Conservation (phyloP, 495 filamentous ascomycete species). For the Chaetomium cochliodes region DNA sequence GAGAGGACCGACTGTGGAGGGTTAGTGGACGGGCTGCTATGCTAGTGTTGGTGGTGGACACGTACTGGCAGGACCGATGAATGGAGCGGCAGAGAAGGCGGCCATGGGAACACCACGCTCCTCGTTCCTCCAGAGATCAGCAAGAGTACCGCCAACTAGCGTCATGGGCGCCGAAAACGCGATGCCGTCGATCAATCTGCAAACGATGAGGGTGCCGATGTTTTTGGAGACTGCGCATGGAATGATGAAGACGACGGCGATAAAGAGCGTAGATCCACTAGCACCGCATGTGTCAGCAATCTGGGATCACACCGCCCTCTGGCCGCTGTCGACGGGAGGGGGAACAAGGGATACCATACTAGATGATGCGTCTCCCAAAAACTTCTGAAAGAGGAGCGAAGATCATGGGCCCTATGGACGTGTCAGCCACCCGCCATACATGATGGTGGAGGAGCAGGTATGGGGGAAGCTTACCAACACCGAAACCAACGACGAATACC, state of each 20-base stretch:
- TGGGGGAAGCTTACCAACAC: slow-evolving; percentile 52
- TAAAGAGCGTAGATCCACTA: slow-evolving; percentile 52
- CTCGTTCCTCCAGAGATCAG: slow-evolving; percentile 80
- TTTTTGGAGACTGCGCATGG: slow-evolving; percentile 74
- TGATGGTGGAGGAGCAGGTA: no score
- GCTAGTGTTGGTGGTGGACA: neutral
- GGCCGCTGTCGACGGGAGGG: no score
- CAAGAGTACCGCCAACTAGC: slow-evolving; percentile 72
- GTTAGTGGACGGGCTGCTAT: neutral
- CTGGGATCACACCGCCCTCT: neutral
- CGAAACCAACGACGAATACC: slow-evolving; percentile 77
- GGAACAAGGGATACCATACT: slow-evolving; percentile 38
- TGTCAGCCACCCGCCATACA: neutral
- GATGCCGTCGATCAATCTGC: slow-evolving; percentile 72
- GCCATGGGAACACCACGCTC: slow-evolving; percentile 84
- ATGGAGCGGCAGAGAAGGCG: slow-evolving; percentile 77
- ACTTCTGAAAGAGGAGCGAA: slow-evolving; percentile 79
- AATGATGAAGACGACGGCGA: slow-evolving; percentile 74
- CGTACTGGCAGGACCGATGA: slow-evolving; percentile 68
- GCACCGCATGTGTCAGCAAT: neutral
- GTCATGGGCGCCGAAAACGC: slow-evolving; percentile 84
- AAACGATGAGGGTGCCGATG: slow-evolving; percentile 70
- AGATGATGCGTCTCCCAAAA: slow-evolving; percentile 66
- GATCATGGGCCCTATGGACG: slow-evolving; percentile 57
- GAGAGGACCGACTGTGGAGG: slow-evolving; percentile 57